Conservation (phyloP, 169 alveolate genomes). For the Plasmodium gonderi region DNA sequence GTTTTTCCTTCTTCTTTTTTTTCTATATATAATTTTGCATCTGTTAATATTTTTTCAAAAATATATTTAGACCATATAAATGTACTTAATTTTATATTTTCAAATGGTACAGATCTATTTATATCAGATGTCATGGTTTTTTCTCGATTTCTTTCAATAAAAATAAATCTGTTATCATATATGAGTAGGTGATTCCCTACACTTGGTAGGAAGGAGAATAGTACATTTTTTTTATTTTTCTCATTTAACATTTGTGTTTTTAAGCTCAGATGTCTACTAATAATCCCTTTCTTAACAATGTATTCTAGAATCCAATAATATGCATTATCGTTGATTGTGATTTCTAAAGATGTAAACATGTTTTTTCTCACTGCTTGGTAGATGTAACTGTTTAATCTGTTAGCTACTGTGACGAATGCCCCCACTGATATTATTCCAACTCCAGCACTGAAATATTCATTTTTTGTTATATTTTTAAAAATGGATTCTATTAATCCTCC, state of each 20-base stretch:
- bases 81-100: slow-evolving; percentile 66
- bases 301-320: slow-evolving; percentile 85
- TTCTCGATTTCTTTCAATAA: slow-evolving; percentile 47
- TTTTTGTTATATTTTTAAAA: slow-evolving; percentile 67
- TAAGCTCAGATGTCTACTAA: slow-evolving; percentile 77
- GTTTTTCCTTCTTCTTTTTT: slow-evolving; percentile 83
- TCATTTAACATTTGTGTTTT: slow-evolving; percentile 51
- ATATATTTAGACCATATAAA: slow-evolving; percentile 70
- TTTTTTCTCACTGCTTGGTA: slow-evolving; percentile 71
- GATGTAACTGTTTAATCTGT: slow-evolving; percentile 70
- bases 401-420: slow-evolving; percentile 68
- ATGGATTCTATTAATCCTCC: slow-evolving; percentile 55
- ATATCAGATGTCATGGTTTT: slow-evolving; percentile 43
- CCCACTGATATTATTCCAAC: slow-evolving; percentile 78
- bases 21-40: slow-evolving; percentile 56
- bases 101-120: slow-evolving; percentile 59
- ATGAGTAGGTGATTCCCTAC: slow-evolving; percentile 67
- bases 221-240: slow-evolving; percentile 23
- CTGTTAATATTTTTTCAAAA: slow-evolving; percentile 44
- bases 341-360: slow-evolving; percentile 75
- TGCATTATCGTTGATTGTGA: slow-evolving; percentile 81
- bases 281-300: slow-evolving; percentile 75
- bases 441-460: slow-evolving; percentile 77
- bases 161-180: slow-evolving; percentile 36
- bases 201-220: slow-evolving; percentile 70